Percentiles rank a stretch among this genome's conserved stretches.
Conservation (phyloP, 176 grass and related monocot species). For the Ensete glaucum region DNA sequence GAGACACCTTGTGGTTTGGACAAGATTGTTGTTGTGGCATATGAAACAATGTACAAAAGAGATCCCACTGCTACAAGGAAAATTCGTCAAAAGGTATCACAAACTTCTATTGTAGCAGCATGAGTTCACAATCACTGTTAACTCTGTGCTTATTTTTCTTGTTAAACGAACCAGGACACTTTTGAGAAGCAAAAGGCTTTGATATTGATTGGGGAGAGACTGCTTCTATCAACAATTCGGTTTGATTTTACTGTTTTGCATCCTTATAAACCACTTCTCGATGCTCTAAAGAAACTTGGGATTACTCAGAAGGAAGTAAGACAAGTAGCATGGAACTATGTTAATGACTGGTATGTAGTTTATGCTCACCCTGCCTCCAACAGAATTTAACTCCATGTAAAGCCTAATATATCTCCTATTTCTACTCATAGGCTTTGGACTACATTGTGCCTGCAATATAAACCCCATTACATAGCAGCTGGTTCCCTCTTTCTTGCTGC, state of each 20-base stretch:
- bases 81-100: constrained; percentile 34
- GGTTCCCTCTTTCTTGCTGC: constrained; percentile 41
- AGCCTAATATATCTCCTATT: neutral
- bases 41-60: constrained; percentile 40
- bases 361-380: neutral
- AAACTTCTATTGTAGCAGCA: constrained; percentile 6
- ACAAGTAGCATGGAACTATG: constrained; percentile 35
- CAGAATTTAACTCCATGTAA: neutral
- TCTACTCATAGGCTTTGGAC: constrained; percentile 31
- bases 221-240: constrained; percentile 50
- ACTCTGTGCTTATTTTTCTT: neutral
- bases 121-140: neutral
- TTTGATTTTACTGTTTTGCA: constrained; percentile 68
- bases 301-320: constrained; percentile 42
- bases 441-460: constrained; percentile 42
- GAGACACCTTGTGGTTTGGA: constrained; percentile 50
- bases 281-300: constrained; percentile 41
- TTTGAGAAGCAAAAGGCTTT: constrained; percentile 43
- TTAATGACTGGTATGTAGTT: constrained; percentile 43
- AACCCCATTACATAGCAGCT: constrained; percentile 52
- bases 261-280: constrained; percentile 47
- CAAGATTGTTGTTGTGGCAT: constrained; percentile 41
- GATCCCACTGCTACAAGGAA: constrained; percentile 27
- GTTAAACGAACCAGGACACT: constrained; percentile 27
- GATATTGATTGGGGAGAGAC: constrained; percentile 44